Evolutionary conservation across 73 alveolate genomes (phyloP).

Genomic region (Diophrys appendiculata): DNA sequence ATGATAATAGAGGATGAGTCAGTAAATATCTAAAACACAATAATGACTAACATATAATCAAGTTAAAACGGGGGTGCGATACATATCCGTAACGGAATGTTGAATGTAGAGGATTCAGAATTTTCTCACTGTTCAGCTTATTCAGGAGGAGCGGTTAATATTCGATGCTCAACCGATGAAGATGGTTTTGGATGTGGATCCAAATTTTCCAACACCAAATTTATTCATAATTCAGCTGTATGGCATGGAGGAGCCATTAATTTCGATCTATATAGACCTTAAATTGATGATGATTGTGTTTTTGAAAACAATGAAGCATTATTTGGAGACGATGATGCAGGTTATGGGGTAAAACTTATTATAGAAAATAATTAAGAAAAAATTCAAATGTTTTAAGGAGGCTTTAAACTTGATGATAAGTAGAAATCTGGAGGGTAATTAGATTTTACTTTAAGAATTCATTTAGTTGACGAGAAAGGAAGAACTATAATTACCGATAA

Average conservation of each 20-base stretch:
- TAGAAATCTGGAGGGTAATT: background rate
- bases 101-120: background rate
- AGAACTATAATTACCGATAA: background rate
- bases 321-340: conserved; percentile 1
- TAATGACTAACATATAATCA: background rate
- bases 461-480: background rate
- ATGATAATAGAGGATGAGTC: background rate
- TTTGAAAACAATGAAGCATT: background rate
- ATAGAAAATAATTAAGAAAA: background rate
- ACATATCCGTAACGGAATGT: background rate
- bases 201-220: background rate
- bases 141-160: background rate
- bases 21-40: background rate
- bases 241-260: conserved; percentile 1
- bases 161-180: background rate
- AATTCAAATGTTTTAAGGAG: background rate
- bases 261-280: conserved; percentile 4
- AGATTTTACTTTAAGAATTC: background rate
- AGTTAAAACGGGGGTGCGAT: background rate
- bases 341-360: background rate
- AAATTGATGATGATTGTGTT: background rate
- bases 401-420: background rate
- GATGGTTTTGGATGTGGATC: background rate
- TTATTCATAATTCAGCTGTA: background rate
- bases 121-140: background rate